Percentiles rank a stretch among this genome's conserved stretches.
These are phyloP conservation scores for Leucogyrophana mollusca DNA, from an alignment of 768 basidiomycete species.

Conservation along the genomic window DNA sequence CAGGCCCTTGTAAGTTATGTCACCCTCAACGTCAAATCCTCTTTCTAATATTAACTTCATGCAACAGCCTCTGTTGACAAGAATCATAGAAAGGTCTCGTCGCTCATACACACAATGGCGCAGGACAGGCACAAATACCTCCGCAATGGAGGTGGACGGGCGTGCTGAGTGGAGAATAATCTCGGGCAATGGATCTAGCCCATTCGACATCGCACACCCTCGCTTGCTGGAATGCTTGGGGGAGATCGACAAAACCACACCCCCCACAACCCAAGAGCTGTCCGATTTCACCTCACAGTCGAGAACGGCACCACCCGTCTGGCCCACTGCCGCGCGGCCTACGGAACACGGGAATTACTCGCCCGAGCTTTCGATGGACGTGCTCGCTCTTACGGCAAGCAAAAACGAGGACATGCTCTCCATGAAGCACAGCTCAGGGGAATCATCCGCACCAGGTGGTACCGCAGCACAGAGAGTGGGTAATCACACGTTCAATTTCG, in stretches of 20 bases:
- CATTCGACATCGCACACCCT: constrained; percentile 22
- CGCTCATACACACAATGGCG: constrained; percentile 42
- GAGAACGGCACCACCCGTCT: constrained; percentile 7
- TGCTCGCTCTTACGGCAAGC: constrained; percentile 30
- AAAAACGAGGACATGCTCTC: constrained; percentile 24
- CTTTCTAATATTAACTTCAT: neutral
- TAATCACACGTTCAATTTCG: constrained; percentile 58
- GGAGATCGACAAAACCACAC: constrained; percentile 19
- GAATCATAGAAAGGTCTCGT: constrained; percentile 51
- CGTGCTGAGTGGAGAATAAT: constrained; percentile 2
- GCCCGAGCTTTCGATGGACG: constrained; percentile 31
- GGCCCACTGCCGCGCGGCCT: constrained; percentile 10
- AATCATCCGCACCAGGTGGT: constrained; percentile 14
- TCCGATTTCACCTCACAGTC: constrained; percentile 22
- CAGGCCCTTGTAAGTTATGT: constrained; percentile 54
- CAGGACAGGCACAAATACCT: constrained; percentile 15
- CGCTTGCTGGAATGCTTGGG: constrained; percentile 22
- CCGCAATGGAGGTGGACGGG: constrained; percentile 26
- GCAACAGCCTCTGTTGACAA: constrained; percentile 53
- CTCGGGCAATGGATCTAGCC: constrained; percentile 3
- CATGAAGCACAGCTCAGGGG: constrained; percentile 11
- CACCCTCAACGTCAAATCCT: constrained; percentile 9
- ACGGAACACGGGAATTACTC: constrained; percentile 12
- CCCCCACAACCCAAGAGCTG: constrained; percentile 18
- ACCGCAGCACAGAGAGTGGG: constrained; percentile 41